Conservation (phyloP, 257 asterid species). For the Petunia secreta region DNA sequence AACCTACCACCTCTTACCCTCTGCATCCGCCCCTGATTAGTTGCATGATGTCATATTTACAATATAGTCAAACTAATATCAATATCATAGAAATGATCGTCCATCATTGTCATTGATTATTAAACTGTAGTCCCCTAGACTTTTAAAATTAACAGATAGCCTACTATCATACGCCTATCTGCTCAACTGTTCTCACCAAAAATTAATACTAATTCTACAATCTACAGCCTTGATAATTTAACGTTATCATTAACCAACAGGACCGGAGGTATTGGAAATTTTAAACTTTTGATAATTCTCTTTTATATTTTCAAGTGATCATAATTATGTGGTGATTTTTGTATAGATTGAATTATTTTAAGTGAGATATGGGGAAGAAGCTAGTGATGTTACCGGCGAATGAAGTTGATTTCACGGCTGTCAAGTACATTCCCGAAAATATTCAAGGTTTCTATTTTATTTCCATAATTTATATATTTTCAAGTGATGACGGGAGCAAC, state of each 20-base stretch:
- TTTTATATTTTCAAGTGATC: neutral
- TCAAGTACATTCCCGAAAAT: conserved; percentile 56
- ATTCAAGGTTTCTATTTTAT: conserved; percentile 56
- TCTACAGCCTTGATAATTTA: no score
- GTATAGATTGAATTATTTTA: neutral
- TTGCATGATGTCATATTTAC: no score
- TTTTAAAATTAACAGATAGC: neutral
- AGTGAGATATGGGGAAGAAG: conserved; percentile 66
- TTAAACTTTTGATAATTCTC: neutral
- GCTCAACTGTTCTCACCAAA: no score
- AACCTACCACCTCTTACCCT: no score
- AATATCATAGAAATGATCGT: neutral
- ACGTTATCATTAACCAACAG: no score
- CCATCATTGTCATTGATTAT: neutral
- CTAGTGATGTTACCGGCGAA: conserved; percentile 74
- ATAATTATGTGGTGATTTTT: neutral
- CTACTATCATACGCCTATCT: no score
- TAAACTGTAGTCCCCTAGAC: neutral
- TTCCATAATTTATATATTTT: neutral
- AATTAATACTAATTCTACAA: no score
- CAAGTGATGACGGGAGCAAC: no score
- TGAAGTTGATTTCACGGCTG: conserved; percentile 72
- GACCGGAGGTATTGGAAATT: no score
- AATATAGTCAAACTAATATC: neutral
- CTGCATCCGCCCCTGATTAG: no score